Base-by-base conservation (phyloP, 192 early-diverging fungal species). In the Coemansia sp. region DNA sequence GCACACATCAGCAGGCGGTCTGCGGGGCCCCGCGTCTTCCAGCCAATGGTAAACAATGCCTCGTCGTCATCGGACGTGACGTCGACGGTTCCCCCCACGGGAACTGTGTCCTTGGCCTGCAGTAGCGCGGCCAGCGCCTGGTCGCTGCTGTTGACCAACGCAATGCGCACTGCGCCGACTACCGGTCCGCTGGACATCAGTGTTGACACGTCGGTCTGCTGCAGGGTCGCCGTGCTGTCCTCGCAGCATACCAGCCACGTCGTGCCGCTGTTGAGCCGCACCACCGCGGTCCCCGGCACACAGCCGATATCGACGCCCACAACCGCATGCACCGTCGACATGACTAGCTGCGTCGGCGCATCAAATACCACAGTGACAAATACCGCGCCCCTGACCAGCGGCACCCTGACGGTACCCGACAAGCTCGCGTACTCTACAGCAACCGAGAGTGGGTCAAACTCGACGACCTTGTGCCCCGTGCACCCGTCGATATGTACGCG, bases 171-270 rank as follows among this genome's bases (percentile, higher is more conserved):
- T 14, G 72, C 61, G 0, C 82, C 82, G 8, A 56, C 44, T 9
- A 67, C 46, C 0, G 50, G 41, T 1, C 11, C 35, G 27, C 24
- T 15, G 1, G 70, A 72, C 1, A 42, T 48, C 17, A 78, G 21
- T 9, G 10, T 41, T 10, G 62, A 68, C 19, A 58, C 29, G 1
- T 53, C 70, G 1, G 8, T 17, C 38, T 78, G 69, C n/a, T 53
- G 58, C 38, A 68, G 21, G 4, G 12, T 41, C 12, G 22, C 56
- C 8, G 29, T 18, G 26, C 44, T 19, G 15, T 69, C n/a, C n/a
- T n/a, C 70, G 42, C 63, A 72, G 27, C 48, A 61, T 5, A 84
- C 26, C 15, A 75, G 62, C 70, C 80, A 83, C 1, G 68, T 69
- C 1, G 70, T 38, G 17, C 60, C 63, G 38, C 72, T 76, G 24